Evolutionary conservation across 768 basidiomycete genomes (phyloP), one percentile per base, ranked within the genome.

Genomic region (Naganishia antarctica): DNA sequence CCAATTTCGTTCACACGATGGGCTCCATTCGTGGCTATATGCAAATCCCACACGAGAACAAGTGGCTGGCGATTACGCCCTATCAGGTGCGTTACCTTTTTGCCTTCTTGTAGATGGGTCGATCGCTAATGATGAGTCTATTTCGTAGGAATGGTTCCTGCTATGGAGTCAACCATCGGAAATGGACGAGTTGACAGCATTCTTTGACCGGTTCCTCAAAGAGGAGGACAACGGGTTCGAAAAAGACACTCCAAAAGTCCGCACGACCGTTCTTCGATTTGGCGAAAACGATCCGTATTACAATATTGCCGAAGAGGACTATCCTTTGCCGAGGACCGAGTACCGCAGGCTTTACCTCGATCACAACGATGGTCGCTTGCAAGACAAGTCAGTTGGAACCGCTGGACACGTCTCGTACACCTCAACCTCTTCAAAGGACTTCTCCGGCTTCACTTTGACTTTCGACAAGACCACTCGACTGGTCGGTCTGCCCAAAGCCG

Each of bases 121-220:
- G n/a, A n/a, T n/a, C n/a, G n/a, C n/a, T n/a, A n/a, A n/a, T n/a
- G n/a, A n/a, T n/a, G n/a, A n/a, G n/a, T n/a, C n/a, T n/a, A n/a
- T n/a, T n/a, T n/a, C n/a, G n/a, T n/a, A n/a, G 63, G 69, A 70
- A 57, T 70, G 69, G 69, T 64, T 60, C 45, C 64, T 66, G 46
- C 57, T 70, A 9, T 68, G 67, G 64, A 44, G 23, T 7, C 25
- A 57, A 25, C 34, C 26, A 8, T 41, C 67, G 57, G 28, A 49
- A 3, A 26, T 59, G 37, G 45, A 63, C 29, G 69, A 70, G 31
- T 46, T 70, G 28, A 46, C 40, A 29, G 50, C 44, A 12, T 70
- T 70, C 61, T 70, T 62, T 43, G 67, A 67, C 59, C 61, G 53
- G 23, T 68, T 68, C 66, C 43, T 65, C 21, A 51, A 46, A 29